Evolutionary conservation across 2,329 filamentous ascomycete species (phyloP), one percentile per base, ranked within the genome.

Genomic region (Stagonosporopsis vannaccii): DNA sequence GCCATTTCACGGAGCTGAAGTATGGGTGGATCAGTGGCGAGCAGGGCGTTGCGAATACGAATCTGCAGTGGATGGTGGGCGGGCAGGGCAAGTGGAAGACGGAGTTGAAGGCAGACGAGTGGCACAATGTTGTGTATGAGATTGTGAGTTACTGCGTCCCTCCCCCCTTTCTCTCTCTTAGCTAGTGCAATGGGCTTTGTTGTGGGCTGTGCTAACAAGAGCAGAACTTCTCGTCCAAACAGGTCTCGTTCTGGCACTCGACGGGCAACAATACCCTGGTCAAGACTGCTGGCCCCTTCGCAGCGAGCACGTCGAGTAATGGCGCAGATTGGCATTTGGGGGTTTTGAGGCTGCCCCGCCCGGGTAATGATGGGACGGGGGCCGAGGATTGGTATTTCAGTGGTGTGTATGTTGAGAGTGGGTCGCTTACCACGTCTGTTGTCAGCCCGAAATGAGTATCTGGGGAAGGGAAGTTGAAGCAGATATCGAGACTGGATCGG

Each of bases 51-150:
- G 76, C 81, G 33, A 79, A 82, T 56, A 78, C 79, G 26, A 81
- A 82, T 62, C 79, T 91, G 60, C 84, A 85, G 64, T 91, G 88
- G 87, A 84, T 85, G 74, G 85, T 86, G 9, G 80, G 81, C 57
- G 82, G 86, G 15, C 77, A 81, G 63, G 83, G 81, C 45, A 78
- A 89, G 65, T 91, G 88, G 87, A 84, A 82, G 65, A 80, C 81
- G 1, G 79, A 84, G 59, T 87, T 88, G 73, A 80, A 80, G 49
- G 80, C 87, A 1, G 85, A 82, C 36, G 84, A 87, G 11, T 91
- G 89, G 89, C 88, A 91, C 74, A 92, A 92, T 71, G 81, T 90
- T 66, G 89, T 88, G 43, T 91, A 90, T 68, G 87, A 87, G 71
- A 89, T 90, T 58, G 80, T 81, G 62, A 56, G 77, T 70, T 12